Conservation (phyloP, 371 early-diverging fungal species). For the Apophysomyces ossiformis region DNA sequence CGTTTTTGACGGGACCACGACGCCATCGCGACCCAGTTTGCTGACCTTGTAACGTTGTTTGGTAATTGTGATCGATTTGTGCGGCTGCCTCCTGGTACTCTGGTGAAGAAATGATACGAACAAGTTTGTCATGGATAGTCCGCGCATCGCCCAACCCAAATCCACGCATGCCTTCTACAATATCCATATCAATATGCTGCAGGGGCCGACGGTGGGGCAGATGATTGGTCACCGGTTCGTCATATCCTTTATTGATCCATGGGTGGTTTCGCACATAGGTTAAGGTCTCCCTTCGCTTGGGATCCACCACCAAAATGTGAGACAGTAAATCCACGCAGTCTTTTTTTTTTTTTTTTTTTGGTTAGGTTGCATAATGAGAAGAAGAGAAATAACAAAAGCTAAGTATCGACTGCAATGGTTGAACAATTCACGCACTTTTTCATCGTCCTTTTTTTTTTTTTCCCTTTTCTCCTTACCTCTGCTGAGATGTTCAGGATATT, state of each 20-base stretch:
- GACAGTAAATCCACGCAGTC: constrained; percentile 72
- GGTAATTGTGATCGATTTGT: constrained; percentile 37
- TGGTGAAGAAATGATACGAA: constrained; percentile 30
- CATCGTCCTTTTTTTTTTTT: not conserved
- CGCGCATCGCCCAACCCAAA: constrained; percentile 45
- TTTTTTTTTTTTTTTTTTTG: not conserved
- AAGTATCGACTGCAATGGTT: not conserved
- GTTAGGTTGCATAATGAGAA: no score
- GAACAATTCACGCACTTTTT: not conserved
- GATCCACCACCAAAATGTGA: constrained; percentile 68
- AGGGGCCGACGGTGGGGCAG: constrained; percentile 44
- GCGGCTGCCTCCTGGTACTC: constrained; percentile 42
- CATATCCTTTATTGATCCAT: constrained; percentile 77
- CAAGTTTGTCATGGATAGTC: constrained; percentile 33
- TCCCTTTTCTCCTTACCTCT: constrained; percentile 39
- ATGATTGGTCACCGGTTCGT: constrained; percentile 42
- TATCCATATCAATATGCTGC: constrained; percentile 36
- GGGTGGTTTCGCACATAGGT: constrained; percentile 62
- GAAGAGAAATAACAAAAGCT: no score
- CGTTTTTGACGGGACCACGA: constrained; percentile 19
- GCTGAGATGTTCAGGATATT: constrained; percentile 48
- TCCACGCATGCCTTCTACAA: constrained; percentile 52
- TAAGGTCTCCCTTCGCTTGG: constrained; percentile 62
- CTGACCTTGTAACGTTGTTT: constrained; percentile 17
- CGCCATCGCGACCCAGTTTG: constrained; percentile 25